phyloP scores from a whole-genome alignment of 148 eudicot genomes.

The Rhododendron williamsianum region DNA sequence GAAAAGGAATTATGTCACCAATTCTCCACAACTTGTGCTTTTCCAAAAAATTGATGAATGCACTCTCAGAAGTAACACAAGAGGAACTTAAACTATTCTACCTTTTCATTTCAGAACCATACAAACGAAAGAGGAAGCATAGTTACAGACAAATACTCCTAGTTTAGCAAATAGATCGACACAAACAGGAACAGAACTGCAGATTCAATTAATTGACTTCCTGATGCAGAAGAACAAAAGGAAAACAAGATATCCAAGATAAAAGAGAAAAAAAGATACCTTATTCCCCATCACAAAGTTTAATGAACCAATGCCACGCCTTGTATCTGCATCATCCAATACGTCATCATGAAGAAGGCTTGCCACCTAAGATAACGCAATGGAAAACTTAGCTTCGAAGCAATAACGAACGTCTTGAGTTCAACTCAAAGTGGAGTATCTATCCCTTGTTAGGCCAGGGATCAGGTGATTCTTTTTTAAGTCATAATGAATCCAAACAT shows the following conservation, averaged over 20 bases:
- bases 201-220: background rate
- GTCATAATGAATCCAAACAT: background rate
- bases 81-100: background rate
- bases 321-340: conserved; percentile 96
- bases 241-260: background rate
- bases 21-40: background rate
- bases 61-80: background rate
- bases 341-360: conserved; percentile 99
- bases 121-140: background rate
- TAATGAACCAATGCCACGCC: conserved; percentile 79
- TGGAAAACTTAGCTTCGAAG: background rate
- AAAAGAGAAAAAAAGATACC: conserved; percentile 29
- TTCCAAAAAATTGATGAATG: background rate
- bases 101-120: background rate
- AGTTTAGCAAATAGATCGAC: background rate
- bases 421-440: background rate
- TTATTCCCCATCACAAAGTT: conserved; percentile 79
- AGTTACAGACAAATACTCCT: background rate
- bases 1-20: background rate
- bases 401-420: background rate
- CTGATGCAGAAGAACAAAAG: background rate
- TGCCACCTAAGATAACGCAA: conserved; percentile 60
- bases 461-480: background rate
- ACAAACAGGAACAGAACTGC: background rate
- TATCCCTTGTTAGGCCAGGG: background rate